Conservation (phyloP, 192 early-diverging fungal genomes). For the Backusella tarrabulga region DNA sequence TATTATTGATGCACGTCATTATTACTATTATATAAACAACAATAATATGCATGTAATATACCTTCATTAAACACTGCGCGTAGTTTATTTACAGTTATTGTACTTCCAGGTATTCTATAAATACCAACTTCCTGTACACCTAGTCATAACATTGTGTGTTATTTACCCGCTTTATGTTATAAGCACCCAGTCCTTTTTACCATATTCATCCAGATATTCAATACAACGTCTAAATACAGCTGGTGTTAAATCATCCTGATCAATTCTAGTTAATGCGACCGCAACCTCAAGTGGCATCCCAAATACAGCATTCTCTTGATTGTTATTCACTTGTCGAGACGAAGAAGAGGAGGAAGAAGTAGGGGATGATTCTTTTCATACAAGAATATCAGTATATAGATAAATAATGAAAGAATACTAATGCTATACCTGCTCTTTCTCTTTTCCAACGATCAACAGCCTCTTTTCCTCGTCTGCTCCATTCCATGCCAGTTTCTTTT, state of each 20-base stretch:
- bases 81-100: slow-evolving; percentile 49
- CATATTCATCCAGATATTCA: slow-evolving; percentile 33
- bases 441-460: slow-evolving; percentile 39
- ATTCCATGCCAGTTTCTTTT: slow-evolving; percentile 37
- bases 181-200: slow-evolving; percentile 9
- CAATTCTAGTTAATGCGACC: slow-evolving; percentile 22
- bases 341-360: neutral
- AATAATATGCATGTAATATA: slow-evolving; percentile 6
- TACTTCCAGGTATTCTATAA: slow-evolving; percentile 53
- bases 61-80: slow-evolving; percentile 49
- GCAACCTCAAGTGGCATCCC: slow-evolving; percentile 31
- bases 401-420: neutral
- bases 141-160: neutral
- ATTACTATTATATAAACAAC: neutral
- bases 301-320: slow-evolving; percentile 27
- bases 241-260: slow-evolving; percentile 26
- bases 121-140: slow-evolving; percentile 55
- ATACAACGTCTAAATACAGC: slow-evolving; percentile 34
- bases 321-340: neutral
- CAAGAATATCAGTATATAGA: neutral
- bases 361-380: neutral
- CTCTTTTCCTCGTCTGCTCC: slow-evolving; percentile 35
- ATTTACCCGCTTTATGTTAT: neutral
- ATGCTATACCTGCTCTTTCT: neutral
- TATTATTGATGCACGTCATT: neutral